Conservation (phyloP, 345 rosid species). For the Lenwebbia sp. region DNA sequence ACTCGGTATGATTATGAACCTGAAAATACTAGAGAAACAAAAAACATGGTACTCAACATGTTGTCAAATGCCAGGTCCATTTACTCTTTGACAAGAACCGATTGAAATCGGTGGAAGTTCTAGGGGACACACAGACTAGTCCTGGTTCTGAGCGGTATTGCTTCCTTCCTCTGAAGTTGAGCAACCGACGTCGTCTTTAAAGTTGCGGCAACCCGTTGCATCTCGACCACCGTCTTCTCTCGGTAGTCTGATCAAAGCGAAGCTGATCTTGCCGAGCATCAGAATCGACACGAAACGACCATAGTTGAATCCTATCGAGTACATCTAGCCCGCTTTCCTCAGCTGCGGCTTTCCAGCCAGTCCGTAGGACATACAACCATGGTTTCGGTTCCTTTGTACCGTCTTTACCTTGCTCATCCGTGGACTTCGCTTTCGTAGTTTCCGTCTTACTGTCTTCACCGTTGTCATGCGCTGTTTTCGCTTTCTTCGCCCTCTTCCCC, state of each 20-base stretch:
- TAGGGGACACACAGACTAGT: not conserved
- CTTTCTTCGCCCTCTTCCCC: not conserved
- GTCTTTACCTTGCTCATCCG: not conserved
- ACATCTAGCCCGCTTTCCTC: not conserved
- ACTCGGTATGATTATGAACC: not conserved
- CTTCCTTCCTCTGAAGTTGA: not conserved
- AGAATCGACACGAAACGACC: not conserved
- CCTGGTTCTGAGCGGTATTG: not conserved
- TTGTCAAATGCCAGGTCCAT: not conserved
- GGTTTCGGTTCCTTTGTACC: not conserved
- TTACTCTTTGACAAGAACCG: not conserved
- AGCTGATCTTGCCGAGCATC: not conserved
- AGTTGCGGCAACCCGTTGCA: not conserved
- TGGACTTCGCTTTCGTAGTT: not conserved
- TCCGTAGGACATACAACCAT: not conserved
- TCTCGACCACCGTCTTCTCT: not conserved
- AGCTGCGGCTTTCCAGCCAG: not conserved
- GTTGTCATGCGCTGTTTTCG: not conserved
- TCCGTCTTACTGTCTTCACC: not conserved
- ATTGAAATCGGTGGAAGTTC: not conserved
- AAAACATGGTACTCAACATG: not conserved
- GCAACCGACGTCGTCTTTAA: not conserved
- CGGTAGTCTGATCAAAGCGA: not conserved
- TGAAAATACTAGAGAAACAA: not conserved
- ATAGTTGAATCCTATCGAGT: not conserved